phyloP scores from a whole-genome alignment of 352 stramenopile genomes.

The Pythium apleroticum region DNA sequence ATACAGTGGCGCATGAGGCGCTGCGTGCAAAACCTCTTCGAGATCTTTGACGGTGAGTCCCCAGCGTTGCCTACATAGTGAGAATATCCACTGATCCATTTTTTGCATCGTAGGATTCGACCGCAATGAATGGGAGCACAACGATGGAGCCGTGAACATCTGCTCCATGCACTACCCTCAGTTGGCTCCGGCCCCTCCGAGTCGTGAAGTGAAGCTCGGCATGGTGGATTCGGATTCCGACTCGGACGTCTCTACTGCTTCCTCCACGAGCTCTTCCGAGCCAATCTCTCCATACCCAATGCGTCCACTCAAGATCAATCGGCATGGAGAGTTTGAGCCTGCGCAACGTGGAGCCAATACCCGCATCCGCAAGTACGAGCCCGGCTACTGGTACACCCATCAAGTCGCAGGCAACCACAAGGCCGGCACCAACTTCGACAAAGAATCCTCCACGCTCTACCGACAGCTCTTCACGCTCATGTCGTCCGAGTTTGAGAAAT shows the following conservation, averaged over 20 bases:
- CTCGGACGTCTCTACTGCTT: slow-evolving; percentile 15
- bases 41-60: slow-evolving; percentile 44
- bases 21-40: slow-evolving; percentile 38
- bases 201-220: not conserved
- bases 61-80: no score
- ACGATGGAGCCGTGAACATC: slow-evolving; percentile 73
- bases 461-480: slow-evolving; percentile 26
- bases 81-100: not conserved
- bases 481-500: slow-evolving; percentile 23
- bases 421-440: slow-evolving; percentile 29
- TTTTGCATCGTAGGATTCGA: slow-evolving; percentile 43
- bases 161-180: slow-evolving; percentile 49
- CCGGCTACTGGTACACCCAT: slow-evolving; percentile 27
- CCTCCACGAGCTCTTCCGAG: slow-evolving; percentile 3
- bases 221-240: not conserved
- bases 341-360: not conserved
- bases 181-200: not conserved
- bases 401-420: slow-evolving; percentile 30
- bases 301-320: not conserved
- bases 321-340: slow-evolving; percentile 1
- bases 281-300: not conserved
- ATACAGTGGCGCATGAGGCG: slow-evolving; percentile 37
- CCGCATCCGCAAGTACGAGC: not conserved
- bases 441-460: slow-evolving; percentile 21
- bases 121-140: slow-evolving; percentile 51